Evolutionary conservation across 1,284 basidiomycete genomes (phyloP).

Genomic region (Rhodotorula mucilaginosa): DNA sequence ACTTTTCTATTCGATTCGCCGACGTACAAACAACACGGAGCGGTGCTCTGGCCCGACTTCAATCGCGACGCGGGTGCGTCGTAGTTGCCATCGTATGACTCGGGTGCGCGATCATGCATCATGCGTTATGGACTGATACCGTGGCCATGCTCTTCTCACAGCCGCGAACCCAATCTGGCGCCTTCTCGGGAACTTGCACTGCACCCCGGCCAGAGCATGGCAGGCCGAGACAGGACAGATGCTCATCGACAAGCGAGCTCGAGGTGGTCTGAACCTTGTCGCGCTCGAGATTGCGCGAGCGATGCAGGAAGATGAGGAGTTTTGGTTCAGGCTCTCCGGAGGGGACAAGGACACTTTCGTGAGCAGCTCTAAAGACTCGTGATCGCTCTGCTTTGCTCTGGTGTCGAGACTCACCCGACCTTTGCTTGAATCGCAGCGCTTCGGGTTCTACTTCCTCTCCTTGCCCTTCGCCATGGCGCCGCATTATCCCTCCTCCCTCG

Average conservation of each 20-base stretch:
- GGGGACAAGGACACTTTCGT: conserved; percentile 54
- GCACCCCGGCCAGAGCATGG: conserved; percentile 50
- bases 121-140: too few species aligned
- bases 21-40: conserved; percentile 48
- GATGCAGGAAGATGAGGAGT: conserved; percentile 52
- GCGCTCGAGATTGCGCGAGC: conserved; percentile 53
- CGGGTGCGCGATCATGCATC: too few species aligned
- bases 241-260: conserved; percentile 54
- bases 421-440: conserved; percentile 44
- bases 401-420: conserved; percentile 38
- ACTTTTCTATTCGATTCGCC: conserved; percentile 51
- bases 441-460: conserved; percentile 52
- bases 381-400: conserved; percentile 5
- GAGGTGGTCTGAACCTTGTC: conserved; percentile 53
- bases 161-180: conserved; percentile 55
- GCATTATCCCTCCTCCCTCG: conserved; percentile 50
- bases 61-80: conserved; percentile 53
- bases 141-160: too few species aligned
- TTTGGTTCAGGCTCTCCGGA: conserved; percentile 54
- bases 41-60: conserved; percentile 56
- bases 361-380: not conserved
- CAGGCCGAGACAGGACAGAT: conserved; percentile 53
- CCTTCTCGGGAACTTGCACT: conserved; percentile 50
- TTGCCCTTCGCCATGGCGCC: conserved; percentile 49
- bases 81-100: not conserved